Percentiles rank a stretch among this genome's conserved stretches.
These are phyloP conservation scores for Colletotrichum tropicicola DNA, from an alignment of 2,329 filamentous ascomycete species.

Conservation along the genomic window DNA sequence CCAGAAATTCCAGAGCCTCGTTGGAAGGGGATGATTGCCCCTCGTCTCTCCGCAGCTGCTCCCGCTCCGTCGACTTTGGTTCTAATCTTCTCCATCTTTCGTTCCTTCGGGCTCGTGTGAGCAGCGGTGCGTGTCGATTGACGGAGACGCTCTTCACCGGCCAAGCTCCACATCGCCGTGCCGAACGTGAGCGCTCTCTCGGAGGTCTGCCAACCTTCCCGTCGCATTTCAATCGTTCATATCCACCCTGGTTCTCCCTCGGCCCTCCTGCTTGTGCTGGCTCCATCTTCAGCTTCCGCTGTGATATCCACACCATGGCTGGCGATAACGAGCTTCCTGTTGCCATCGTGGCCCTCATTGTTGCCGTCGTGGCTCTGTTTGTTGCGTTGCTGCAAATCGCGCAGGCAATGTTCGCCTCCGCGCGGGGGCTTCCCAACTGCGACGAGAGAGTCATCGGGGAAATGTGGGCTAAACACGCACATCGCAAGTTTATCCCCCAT, in stretches of 20 bases:
- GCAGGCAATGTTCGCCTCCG: conserved; percentile 14
- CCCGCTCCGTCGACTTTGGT: not conserved
- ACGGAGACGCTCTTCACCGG: not conserved
- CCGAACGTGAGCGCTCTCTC: not conserved
- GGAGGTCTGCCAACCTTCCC: not conserved
- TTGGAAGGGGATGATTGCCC: too few relatives aligned
- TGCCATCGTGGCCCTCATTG: conserved; percentile 5
- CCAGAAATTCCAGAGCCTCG: too few relatives aligned
- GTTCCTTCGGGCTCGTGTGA: too few relatives aligned
- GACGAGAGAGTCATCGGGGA: conserved; percentile 6
- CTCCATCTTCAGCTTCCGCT: not conserved
- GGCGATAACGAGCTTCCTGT: not conserved
- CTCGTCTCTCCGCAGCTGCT: too few relatives aligned
- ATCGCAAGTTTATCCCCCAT: not conserved
- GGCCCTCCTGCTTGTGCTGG: not conserved
- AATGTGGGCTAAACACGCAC: conserved; percentile 2
- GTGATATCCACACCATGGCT: not conserved
- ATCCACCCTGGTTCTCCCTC: not conserved
- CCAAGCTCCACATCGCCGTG: not conserved
- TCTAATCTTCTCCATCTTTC: not conserved
- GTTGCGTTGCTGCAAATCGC: conserved; percentile 1
- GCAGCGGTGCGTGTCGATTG: not conserved
- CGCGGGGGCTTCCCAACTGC: conserved; percentile 12
- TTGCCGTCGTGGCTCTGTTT: conserved; percentile 8
- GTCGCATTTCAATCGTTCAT: not conserved